Base-by-base conservation (phyloP, 129 eudicot species). In the carrot (Daucus carota) region DNA sequence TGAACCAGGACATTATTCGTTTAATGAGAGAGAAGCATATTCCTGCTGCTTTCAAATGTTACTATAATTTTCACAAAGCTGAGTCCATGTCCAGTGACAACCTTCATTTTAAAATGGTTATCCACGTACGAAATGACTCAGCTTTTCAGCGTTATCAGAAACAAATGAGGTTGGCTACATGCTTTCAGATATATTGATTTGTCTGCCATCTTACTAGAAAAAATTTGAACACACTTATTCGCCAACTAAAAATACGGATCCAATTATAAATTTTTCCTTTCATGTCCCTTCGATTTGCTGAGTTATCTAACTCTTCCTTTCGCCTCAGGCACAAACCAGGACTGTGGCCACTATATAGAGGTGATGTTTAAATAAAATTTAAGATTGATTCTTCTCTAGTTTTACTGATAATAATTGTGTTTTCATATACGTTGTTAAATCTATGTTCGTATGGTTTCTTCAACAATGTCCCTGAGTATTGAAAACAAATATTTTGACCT, bases 331-430 rank as follows among this genome's bases (percentile, higher is more conserved):
- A 76, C 81, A 86, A 91, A 68, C 97, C 98, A 71, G 96, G 85
- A 76, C 75, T 94, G 70, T 94, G 98, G 98, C 98, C 98, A 8
- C 80, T 94, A 48, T 94, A 91, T 83, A 84, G 98, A 91, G 98
- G 98, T 93, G 85, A 81, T 40, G 28, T 81, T 8, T 33, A 31
- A 34, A 71, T 68, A 22, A 16, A 68, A 36, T 34, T 50, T 59
- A 28, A n/a, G 24, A 59, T 26, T 24, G 3, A 3, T 59, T 59
- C 32, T 8, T 59, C 31, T 57, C 65, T 83, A 33, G 6, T 78
- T 36, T 63, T 40, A 43, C 60, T 67, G 42, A 34, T 63, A 70
- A 62, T 78, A 59, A 50, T 2, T 59, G 16, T 11, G 33, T 26
- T 24, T 24, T 5, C 33, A 10, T 24, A 28, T 14, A 59, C 24